These are phyloP conservation scores for Papilionanthe hybrid DNA, from an alignment of 116 monocot species.

Conservation along the genomic window DNA sequence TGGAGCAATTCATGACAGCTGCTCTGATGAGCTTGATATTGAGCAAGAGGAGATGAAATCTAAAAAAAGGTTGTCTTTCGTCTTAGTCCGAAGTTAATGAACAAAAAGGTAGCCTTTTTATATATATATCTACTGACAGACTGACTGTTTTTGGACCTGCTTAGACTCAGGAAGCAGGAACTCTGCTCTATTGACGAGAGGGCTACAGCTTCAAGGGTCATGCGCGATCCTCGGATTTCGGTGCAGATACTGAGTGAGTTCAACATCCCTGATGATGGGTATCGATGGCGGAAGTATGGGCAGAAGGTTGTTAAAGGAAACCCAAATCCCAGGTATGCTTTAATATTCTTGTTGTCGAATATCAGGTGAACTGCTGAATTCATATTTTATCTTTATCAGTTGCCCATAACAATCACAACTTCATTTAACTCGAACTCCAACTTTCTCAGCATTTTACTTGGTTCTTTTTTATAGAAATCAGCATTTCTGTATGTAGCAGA, in stretches of 20 bases:
- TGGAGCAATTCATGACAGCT: conserved; percentile 28
- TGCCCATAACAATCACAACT: no score
- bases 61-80: conserved; percentile 52
- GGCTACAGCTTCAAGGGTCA: conserved; percentile 37
- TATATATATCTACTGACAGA: not conserved
- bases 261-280: conserved; percentile 89
- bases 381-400: not conserved
- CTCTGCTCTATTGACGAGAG: conserved; percentile 37
- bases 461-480: no score
- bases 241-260: conserved; percentile 84
- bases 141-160: not conserved
- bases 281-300: conserved; percentile 92
- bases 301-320: conserved; percentile 96
- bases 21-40: conserved; percentile 27
- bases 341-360: not conserved
- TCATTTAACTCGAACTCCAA: no score
- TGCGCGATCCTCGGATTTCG: conserved; percentile 71
- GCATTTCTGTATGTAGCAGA: no score
- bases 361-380: not conserved
- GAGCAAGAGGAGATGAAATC: conserved; percentile 60
- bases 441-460: no score
- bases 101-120: not conserved
- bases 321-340: conserved; percentile 71
- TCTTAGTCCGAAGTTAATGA: not conserved
- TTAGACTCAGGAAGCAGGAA: conserved; percentile 55